Base-by-base conservation (phyloP, 2,329 filamentous ascomycete genomes). In the Nigrospora oryzae region DNA sequence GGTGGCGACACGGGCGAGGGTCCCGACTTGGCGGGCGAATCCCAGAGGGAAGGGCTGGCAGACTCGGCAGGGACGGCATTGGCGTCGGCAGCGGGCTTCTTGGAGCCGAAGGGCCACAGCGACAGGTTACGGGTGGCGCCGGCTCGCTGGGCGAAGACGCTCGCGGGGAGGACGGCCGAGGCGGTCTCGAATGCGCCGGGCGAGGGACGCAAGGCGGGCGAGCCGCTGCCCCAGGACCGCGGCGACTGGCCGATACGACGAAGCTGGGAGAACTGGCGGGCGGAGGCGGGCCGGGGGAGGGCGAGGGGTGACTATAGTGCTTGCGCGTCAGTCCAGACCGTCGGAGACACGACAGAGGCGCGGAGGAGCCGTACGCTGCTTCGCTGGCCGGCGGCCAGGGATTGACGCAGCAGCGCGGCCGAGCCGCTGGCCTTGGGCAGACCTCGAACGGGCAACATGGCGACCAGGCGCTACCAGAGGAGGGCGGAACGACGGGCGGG, bases 61-160 rank as follows among this genome's bases (percentile, higher is more conserved):
- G 41, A 16, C 19, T 46, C 4, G 11, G 52, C 16, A 41, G 48
- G 28, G 11, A 36, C 49, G 15, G 47, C 40, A 36, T 47, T 40
- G 35, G 46, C 17, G 34, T 45, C 38, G 12, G 52, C 45, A 13
- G 43, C 23, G 15, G 46, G 42, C 37, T 31, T 52, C 45, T 50
- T 56, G 19, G 59, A 60, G n/a, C 49, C 45, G 50, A 59, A 61
- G 3, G 56, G 56, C 59, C 59, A 62, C 15, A 62, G 46, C 14
- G 59, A 62, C 40, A 62, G 48, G 34, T 56, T 58, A 15, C 59
- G 51, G 7, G 58, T 51, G 31, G 58, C 55, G 30, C 58, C 59
- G 16, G 56, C 52, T 15, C 57, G 51, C 28, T 56, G 54, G 12
- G 57, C 52, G 45, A 61, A 61, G 15, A 57, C 56, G 23, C 53